Conservation (phyloP, 2,329 filamentous ascomycete genomes). For the Clarireedia hainanense region DNA sequence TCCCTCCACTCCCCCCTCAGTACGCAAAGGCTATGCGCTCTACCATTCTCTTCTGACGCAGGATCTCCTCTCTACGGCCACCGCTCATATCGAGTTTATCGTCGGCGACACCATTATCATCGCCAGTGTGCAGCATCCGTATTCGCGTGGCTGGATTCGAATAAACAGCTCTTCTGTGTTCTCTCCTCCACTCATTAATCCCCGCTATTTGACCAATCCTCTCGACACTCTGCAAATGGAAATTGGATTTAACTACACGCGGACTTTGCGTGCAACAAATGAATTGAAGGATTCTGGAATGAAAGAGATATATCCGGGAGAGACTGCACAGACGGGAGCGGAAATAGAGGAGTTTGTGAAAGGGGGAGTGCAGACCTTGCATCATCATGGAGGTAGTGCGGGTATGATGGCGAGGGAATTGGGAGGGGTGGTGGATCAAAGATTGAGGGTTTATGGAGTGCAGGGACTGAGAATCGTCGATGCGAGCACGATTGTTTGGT, state of each 20-base stretch:
- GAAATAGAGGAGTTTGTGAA: background rate
- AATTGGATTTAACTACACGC: constrained; percentile 7
- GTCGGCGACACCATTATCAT: background rate
- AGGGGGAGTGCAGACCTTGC: background rate
- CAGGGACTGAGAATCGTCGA: constrained; percentile 22
- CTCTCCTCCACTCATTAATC: constrained; percentile 33
- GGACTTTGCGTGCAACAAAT: background rate
- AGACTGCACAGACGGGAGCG: background rate
- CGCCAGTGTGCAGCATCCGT: constrained; percentile 35
- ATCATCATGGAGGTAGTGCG: constrained; percentile 9
- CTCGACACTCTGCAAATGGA: constrained; percentile 27
- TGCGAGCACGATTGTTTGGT: constrained; percentile 22
- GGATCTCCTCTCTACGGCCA: background rate
- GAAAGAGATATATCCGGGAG: background rate
- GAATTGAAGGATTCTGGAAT: background rate
- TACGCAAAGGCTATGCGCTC: background rate
- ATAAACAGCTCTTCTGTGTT: constrained; percentile 31
- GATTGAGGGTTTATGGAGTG: constrained; percentile 23
- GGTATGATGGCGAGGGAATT: constrained; percentile 4
- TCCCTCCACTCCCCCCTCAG: background rate
- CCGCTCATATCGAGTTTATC: constrained; percentile 1
- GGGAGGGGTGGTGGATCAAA: constrained; percentile 21
- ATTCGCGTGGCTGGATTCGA: constrained; percentile 49
- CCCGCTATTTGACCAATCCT: constrained; percentile 35
- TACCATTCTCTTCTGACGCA: background rate